Evolutionary conservation across 305 asterid genomes (phyloP).

Genomic region (Fraxinus angustifolia): DNA sequence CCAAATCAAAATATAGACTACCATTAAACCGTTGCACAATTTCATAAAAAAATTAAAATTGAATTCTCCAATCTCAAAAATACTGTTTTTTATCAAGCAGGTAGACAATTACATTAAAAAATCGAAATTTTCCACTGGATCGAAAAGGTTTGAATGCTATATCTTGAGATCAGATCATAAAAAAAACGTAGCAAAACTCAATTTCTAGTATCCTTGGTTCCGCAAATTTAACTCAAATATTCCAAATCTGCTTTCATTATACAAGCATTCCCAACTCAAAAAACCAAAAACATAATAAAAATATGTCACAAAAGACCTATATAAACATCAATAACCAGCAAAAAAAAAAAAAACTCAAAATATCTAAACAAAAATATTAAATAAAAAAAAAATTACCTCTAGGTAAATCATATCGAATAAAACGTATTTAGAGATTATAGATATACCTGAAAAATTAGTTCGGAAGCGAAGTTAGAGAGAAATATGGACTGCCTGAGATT

Average conservation of each 20-base stretch:
- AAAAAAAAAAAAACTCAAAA: neutral
- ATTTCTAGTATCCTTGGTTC: neutral
- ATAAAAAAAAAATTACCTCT: neutral
- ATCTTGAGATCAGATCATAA: neutral
- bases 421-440: neutral
- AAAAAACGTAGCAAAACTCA: neutral
- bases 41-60: neutral
- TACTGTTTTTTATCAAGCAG: neutral
- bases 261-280: neutral
- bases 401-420: neutral
- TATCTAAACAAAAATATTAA: slow-evolving; percentile 15
- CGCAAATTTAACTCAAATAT: neutral
- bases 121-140: neutral
- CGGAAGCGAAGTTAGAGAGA: slow-evolving; percentile 32
- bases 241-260: neutral
- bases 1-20: neutral
- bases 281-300: neutral
- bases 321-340: neutral
- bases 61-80: neutral
- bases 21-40: neutral
- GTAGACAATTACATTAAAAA: neutral
- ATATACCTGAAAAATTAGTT: slow-evolving; percentile 30
- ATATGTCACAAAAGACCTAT: neutral
- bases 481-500: slow-evolving; percentile 31
- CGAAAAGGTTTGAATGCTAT: neutral